Percentiles rank a stretch among this genome's conserved stretches.
phyloP scores from a whole-genome alignment of 2,329 filamentous ascomycete genomes.

The Colletotrichum gloeosporioides region DNA sequence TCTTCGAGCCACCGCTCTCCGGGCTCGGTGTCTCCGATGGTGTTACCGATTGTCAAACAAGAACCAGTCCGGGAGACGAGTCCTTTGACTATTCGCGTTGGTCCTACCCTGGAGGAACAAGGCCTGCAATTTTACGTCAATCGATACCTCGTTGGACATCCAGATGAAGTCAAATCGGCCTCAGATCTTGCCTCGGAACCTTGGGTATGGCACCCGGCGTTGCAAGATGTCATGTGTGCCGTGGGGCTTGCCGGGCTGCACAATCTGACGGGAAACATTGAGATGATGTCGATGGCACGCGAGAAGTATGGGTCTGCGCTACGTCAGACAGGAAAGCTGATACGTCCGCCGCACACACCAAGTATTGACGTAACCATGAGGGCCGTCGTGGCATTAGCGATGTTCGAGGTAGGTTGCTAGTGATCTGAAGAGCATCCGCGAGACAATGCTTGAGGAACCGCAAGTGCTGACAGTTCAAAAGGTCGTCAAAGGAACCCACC shows the following conservation, averaged over 20 bases:
- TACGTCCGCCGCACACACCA: constrained; percentile 37
- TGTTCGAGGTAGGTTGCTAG: constrained; percentile 59
- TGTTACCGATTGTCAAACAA: constrained; percentile 7
- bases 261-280: constrained; percentile 53
- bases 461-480: constrained; percentile 28
- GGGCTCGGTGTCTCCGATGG: constrained; percentile 9
- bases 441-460: neutral
- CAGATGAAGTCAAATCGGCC: constrained; percentile 49
- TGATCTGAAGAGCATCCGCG: neutral
- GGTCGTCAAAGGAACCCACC: constrained; percentile 52
- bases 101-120: constrained; percentile 49
- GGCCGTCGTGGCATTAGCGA: constrained; percentile 61
- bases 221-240: constrained; percentile 58
- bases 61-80: constrained; percentile 1
- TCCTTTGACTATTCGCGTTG: constrained; percentile 35
- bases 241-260: constrained; percentile 64
- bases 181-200: constrained; percentile 39
- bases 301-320: constrained; percentile 61
- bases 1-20: constrained; percentile 16
- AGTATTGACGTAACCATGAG: constrained; percentile 52
- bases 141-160: constrained; percentile 55
- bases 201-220: constrained; percentile 43
- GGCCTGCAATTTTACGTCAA: constrained; percentile 58
- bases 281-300: constrained; percentile 51
- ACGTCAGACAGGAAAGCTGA: constrained; percentile 47